Evolutionary conservation across 805 yeast genomes (phyloP).

Genomic region (Ogataea nakhonphanomensis): DNA sequence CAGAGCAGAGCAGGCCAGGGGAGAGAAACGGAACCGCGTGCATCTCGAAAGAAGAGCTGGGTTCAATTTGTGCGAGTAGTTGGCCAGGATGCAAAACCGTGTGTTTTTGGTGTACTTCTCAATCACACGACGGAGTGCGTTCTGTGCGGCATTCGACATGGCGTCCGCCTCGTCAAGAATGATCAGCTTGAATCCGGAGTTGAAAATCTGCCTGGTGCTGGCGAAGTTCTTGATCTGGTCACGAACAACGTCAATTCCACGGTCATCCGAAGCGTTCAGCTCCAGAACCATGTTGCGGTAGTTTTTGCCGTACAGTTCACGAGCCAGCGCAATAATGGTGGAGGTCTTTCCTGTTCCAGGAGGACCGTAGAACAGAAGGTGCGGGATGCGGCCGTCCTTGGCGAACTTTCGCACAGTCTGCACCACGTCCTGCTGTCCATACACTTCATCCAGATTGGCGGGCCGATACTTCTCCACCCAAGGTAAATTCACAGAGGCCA

Average conservation of each 20-base stretch:
- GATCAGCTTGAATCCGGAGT: slow-evolving; percentile 79
- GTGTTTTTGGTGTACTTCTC: slow-evolving; percentile 93
- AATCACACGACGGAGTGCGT: slow-evolving; percentile 77
- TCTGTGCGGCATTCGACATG: slow-evolving; percentile 86
- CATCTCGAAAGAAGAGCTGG: slow-evolving; percentile 95
- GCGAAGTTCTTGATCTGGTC: slow-evolving; percentile 97
- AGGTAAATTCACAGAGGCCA: slow-evolving; percentile 49
- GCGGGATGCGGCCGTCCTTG: slow-evolving; percentile 80
- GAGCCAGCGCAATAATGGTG: slow-evolving; percentile 81
- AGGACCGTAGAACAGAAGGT: slow-evolving; percentile 89
- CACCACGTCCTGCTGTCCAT: slow-evolving; percentile 87
- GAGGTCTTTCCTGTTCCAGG: slow-evolving; percentile 95
- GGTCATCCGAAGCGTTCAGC: slow-evolving; percentile 93
- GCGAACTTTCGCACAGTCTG: slow-evolving; percentile 83
- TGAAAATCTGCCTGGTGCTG: slow-evolving; percentile 88
- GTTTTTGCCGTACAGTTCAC: slow-evolving; percentile 77
- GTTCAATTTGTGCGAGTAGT: slow-evolving; percentile 90
- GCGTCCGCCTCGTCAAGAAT: slow-evolving; percentile 96
- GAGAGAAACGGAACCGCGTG: slow-evolving; percentile 90
- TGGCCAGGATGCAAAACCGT: slow-evolving; percentile 93
- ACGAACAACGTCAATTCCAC: slow-evolving; percentile 98
- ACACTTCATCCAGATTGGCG: slow-evolving; percentile 72
- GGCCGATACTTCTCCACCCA: slow-evolving; percentile 99
- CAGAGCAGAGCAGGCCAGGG: slow-evolving; percentile 67
- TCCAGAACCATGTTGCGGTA: slow-evolving; percentile 90